These are phyloP conservation scores for Knoxdaviesia proteae DNA, from an alignment of 2,329 filamentous ascomycete genomes.

Conservation along the genomic window DNA sequence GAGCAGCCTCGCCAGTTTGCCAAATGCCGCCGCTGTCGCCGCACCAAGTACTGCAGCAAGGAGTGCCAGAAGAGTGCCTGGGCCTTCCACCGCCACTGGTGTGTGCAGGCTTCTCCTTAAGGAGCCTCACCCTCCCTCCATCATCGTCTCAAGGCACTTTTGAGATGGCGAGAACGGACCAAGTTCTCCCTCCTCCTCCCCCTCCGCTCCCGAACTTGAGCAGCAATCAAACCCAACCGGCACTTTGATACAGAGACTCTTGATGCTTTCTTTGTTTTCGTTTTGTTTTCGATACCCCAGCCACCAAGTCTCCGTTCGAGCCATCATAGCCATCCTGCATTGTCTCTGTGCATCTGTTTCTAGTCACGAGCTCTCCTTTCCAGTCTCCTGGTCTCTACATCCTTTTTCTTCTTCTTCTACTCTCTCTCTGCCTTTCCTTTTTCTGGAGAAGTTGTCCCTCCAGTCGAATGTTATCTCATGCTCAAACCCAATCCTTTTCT, in stretches of 20 bases:
- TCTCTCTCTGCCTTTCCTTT: not conserved
- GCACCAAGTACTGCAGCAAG: constrained; percentile 99
- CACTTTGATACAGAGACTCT: not conserved
- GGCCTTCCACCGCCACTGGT: constrained; percentile 98
- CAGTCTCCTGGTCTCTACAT: not conserved
- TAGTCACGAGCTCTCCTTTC: not conserved
- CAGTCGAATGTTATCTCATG: too few species aligned
- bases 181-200: too few species aligned
- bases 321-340: not conserved
- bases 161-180: too few species aligned
- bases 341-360: not conserved
- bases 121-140: not conserved
- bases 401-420: not conserved
- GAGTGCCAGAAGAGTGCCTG: constrained; percentile 98
- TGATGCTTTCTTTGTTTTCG: not conserved
- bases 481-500: too few species aligned
- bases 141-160: too few species aligned
- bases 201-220: too few species aligned
- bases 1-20: constrained; percentile 92
- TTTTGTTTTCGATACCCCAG: too few species aligned
- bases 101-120: constrained; percentile 49
- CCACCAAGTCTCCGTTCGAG: too few species aligned
- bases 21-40: constrained; percentile 85
- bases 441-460: not conserved
- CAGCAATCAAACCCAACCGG: too few species aligned